phyloP scores from a whole-genome alignment of 176 grass and related monocot genomes.

The Carex parvula region DNA sequence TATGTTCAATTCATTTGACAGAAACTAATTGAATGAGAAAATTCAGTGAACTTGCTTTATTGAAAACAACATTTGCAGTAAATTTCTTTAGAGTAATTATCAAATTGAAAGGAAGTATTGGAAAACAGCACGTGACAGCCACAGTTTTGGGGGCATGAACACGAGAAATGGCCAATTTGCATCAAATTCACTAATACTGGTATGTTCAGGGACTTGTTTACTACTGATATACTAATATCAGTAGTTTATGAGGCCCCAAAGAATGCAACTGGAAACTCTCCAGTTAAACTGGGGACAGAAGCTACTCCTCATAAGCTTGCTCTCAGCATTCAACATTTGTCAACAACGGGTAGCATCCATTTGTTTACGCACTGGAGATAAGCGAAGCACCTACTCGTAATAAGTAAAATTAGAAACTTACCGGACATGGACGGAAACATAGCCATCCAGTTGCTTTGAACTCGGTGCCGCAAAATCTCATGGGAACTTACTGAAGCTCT shows the following conservation, averaged over 20 bases:
- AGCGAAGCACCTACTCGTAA: background rate
- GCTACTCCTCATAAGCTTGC: background rate
- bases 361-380: constrained; percentile 19
- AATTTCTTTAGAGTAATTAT: background rate
- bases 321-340: background rate
- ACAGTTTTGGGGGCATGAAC: background rate
- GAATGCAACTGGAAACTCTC: background rate
- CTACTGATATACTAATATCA: background rate
- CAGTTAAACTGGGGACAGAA: background rate
- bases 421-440: constrained; percentile 54
- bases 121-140: background rate
- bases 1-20: constrained; percentile 4
- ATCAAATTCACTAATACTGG: background rate
- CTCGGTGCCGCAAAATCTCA: constrained; percentile 56
- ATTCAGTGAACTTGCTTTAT: background rate
- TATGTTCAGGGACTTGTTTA: background rate
- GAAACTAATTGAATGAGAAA: background rate
- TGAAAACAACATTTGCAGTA: background rate
- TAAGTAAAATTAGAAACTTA: constrained; percentile 17
- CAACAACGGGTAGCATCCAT: background rate
- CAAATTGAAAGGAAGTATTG: background rate
- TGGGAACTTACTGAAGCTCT: constrained; percentile 36
- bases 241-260: background rate
- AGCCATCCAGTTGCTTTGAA: constrained; percentile 48
- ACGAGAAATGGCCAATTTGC: background rate